Evolutionary conservation across 768 basidiomycete genomes (phyloP), one percentile per base, ranked within the genome.

Genomic region (Megacollybia marginata): DNA sequence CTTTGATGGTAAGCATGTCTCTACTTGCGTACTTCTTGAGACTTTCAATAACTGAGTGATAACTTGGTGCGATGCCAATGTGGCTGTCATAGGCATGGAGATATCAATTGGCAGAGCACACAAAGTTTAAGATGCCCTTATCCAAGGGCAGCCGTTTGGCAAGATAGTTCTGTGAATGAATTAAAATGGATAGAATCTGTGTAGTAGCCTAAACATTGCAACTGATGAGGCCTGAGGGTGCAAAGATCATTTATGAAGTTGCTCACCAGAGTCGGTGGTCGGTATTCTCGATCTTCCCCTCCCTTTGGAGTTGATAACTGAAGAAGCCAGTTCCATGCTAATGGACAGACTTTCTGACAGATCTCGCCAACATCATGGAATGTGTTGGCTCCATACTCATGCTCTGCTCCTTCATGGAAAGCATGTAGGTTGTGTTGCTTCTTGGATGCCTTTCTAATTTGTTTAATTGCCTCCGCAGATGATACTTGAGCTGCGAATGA

Each of bases 91-190:
- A 42, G 10, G 35, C 38, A 28, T 40, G 44, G 6, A 56, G 15
- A 49, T 54, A 54, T 20, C 23, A 43, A 33, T 54, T 54, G 10
- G 50, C 36, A 11, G 31, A 33, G 31, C 53, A 56, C 9, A 50
- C 50, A 48, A 56, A 56, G 4, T 47, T 20, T 20, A 56, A 35
- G 7, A 56, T 9, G 9, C 54, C 55, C 19, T 54, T 54, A 11
- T 52, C 54, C 15, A 43, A 20, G 6, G 55, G 19, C 28, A 56
- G 32, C 18, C 43, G 35, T 18, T 54, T 54, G 15, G 54, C 51
- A 13, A 43, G 44, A 28, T 31, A 32, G 51, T 56, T 56, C 15
- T 48, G 50, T 5, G 50, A 54, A 34, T 45, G 54, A n/a, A 42
- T 40, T 2, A 56, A 9, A 7, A 35, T 34, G 33, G 44, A 45